Evolutionary conservation across 495 filamentous ascomycete genomes (phyloP).

Genomic region (Chaetomium fimeti): DNA sequence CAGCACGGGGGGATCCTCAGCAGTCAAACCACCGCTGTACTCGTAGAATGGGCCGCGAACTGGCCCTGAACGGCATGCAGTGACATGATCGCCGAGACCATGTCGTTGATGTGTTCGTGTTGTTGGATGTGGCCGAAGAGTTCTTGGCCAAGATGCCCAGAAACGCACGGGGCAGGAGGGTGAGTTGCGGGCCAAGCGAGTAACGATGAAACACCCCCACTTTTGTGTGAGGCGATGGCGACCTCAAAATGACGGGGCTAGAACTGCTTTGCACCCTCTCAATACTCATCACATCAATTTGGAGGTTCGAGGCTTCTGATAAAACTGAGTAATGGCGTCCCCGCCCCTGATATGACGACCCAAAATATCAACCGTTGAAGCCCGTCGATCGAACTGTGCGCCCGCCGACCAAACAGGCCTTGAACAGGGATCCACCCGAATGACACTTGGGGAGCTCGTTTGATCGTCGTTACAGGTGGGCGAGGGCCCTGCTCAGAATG

Average conservation of each 20-base stretch:
- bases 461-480: slow-evolving; percentile 20
- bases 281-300: not conserved
- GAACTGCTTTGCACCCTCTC: not conserved
- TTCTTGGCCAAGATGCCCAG: slow-evolving; percentile 4
- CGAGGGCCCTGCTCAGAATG: not conserved
- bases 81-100: not conserved
- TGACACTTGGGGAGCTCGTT: not conserved
- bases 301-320: not conserved
- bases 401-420: not conserved
- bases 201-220: slow-evolving; percentile 10
- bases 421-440: not conserved
- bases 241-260: not conserved
- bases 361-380: not conserved
- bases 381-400: slow-evolving; percentile 7
- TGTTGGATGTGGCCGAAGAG: not conserved
- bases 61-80: not conserved
- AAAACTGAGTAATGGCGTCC: not conserved
- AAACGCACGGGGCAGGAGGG: not conserved
- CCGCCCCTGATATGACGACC: not conserved
- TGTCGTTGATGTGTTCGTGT: not conserved
- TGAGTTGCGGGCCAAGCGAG: not conserved
- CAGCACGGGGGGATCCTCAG: not conserved
- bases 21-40: not conserved
- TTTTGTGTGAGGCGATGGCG: not conserved
- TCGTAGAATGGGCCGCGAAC: not conserved